Evolutionary conservation across 2,329 filamentous ascomycete species (phyloP), one percentile per base, ranked within the genome.

Genomic region (Calonectria hawksworthii): DNA sequence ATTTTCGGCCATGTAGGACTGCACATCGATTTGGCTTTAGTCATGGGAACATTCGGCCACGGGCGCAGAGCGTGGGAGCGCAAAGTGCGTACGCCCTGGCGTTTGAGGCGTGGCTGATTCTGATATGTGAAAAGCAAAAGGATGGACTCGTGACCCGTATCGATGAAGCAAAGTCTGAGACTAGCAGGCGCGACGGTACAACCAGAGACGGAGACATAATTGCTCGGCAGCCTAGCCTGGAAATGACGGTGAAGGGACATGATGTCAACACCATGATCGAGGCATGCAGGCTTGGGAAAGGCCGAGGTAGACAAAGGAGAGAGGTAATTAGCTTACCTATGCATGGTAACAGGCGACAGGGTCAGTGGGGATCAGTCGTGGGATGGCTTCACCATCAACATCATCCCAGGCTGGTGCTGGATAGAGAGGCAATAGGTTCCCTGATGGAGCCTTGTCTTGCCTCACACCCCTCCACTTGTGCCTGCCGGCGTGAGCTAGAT

Each of bases 1-100:
- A 75, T 68, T 68, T 18, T 32, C 28, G 44, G 51, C 41, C 44
- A 38, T 70, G 74, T 74, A 77, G 56, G 65, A 78, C 74, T 77
- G 36, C 66, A 75, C 72, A 64, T 74, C 50, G 72, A 68, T 74
- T 63, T 61, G 69, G n/a, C 51, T 73, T 81, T 81, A 81, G 80
- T 81, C 79, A 81, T 80, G 73, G 51, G 73, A 78, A 79, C 70
- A 41, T 14, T 63, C 67, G 54, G 68, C 34, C 76, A 74, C 68
- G 51, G 65, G 68, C 26, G 51, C 54, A 71, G 36, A 59, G 73
- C 76, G 78, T 77, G 78, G 78, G 61, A 65, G 74, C 66, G 34
- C 14, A 44, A 68, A 72, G 72, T 70, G 67, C 32, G 66, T 70
- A 76, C 56, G 70, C 56, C 59, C 56, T 69, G 77, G 74, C 65